Evolutionary conservation across 164 flowering plant species (phyloP), one percentile per base, ranked within the genome.

Genomic region (Nelumbo lutea): DNA sequence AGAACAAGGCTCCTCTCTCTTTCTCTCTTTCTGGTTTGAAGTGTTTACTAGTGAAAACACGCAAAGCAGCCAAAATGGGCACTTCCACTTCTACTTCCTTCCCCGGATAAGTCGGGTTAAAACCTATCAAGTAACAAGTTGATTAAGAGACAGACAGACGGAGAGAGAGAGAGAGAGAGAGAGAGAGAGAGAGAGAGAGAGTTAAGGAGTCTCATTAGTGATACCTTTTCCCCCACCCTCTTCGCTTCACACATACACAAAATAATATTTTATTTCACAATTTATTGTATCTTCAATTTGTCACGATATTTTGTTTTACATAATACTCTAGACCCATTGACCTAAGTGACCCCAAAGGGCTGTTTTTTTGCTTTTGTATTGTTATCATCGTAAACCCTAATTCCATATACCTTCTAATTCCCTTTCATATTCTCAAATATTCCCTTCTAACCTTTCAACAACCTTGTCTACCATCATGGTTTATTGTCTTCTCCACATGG

Each of bases 391-490:
- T 62, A 77, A 82, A 73, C 72, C 79, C 80, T 79, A 81, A 85
- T 68, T 71, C 78, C 74, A 76, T 65, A 72, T 75, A 73, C 78
- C 84, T 84, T 85, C 85, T 82, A 80, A 83, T 83, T 86, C 90
- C 86, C 85, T 80, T 78, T 82, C 87, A 83, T 81, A 58, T 84
- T 86, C 91, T 89, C 81, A 89, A 83, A 87, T 87, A 89, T 89
- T 86, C 91, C 77, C 78, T 85, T 72, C 83, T 80, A 80, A 78
- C 76, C 73, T 79, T 78, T 83, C 81, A 78, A 76, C 85, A 79
- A 77, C 82, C 75, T 82, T 85, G 85, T 83, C 83, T 75, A 80
- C 75, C 75, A 73, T 78, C 75, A 66, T 75, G 80, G 78, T 77
- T 77, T 79, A 80, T 79, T 78, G 72, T 85, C 84, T 68, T 74